These are phyloP conservation scores for Neobulgaria alba DNA, from an alignment of 2,329 filamentous ascomycete species.

Conservation along the genomic window DNA sequence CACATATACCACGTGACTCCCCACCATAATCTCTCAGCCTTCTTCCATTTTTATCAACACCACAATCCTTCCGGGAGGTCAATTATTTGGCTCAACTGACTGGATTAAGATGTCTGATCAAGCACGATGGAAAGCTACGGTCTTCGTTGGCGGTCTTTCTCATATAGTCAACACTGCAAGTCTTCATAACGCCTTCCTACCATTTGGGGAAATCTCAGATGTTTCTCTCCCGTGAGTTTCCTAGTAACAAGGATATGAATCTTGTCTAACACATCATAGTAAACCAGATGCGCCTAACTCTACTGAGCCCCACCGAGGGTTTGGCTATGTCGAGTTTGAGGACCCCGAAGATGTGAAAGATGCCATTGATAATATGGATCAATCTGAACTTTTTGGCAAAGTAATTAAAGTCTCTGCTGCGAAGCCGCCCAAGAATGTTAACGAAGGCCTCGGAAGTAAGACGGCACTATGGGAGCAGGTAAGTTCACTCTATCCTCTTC, in stretches of 20 bases:
- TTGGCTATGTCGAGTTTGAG: conserved; percentile 95
- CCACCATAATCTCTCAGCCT: not conserved
- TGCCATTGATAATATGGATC: conserved; percentile 99
- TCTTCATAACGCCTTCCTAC: conserved; percentile 85
- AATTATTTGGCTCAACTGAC: too few species aligned
- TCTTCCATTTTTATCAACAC: too few species aligned
- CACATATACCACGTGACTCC: not conserved
- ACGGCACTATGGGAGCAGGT: conserved; percentile 98
- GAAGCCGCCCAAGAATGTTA: conserved; percentile 81
- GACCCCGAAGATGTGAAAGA: conserved; percentile 78
- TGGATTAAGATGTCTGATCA: conserved; percentile 66
- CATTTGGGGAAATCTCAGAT: conserved; percentile 92
- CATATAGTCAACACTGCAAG: conserved; percentile 65
- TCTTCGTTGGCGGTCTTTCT: conserved; percentile 87
- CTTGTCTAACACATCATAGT: conserved; percentile 15
- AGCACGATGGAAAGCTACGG: conserved; percentile 77
- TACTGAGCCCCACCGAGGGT: conserved; percentile 75
- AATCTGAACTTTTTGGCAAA: conserved; percentile 86
- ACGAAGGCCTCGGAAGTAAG: conserved; percentile 83
- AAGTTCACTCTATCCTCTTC: conserved; percentile 26
- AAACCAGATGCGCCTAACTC: conserved; percentile 77
- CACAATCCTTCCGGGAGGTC: too few species aligned
- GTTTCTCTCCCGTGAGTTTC: conserved; percentile 61
- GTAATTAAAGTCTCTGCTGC: conserved; percentile 88
- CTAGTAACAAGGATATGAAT: conserved; percentile 4